phyloP scores from a whole-genome alignment of 2,329 filamentous ascomycete species.

The Hypomyces perniciosus region DNA sequence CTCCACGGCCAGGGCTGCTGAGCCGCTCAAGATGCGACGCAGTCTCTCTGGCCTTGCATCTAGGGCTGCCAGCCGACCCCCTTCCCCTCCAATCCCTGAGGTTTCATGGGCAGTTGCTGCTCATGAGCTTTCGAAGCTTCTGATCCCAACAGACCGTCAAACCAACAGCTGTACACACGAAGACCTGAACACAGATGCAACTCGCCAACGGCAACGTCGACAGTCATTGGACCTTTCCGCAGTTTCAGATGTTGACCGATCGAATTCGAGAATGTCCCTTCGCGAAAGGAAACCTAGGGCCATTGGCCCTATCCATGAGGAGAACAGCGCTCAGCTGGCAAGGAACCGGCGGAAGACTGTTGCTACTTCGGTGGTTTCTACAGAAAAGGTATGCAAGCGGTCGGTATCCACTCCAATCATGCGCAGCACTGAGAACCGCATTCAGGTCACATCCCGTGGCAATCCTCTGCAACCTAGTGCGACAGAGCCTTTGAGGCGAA shows the following conservation, averaged over 20 bases:
- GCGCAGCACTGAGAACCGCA: background rate
- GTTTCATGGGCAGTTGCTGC: constrained; percentile 83
- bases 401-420: background rate
- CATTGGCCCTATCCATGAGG: constrained; percentile 48
- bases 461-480: constrained; percentile 22
- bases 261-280: constrained; percentile 62
- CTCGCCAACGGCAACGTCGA: constrained; percentile 57
- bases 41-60: constrained; percentile 51
- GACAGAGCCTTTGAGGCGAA: constrained; percentile 26
- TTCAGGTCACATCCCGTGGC: constrained; percentile 29
- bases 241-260: constrained; percentile 30
- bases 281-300: constrained; percentile 62
- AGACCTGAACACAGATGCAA: constrained; percentile 68
- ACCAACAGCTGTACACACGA: constrained; percentile 71
- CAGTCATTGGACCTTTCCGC: constrained; percentile 39
- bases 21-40: constrained; percentile 59
- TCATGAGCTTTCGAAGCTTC: constrained; percentile 71
- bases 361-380: background rate
- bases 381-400: constrained; percentile 22
- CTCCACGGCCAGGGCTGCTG: constrained; percentile 72
- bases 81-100: constrained; percentile 68
- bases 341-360: constrained; percentile 53
- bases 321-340: constrained; percentile 17
- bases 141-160: constrained; percentile 71
- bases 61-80: constrained; percentile 29